These are phyloP conservation scores for Cyclotella baltica DNA, from an alignment of 108 stramenopile species.

Conservation along the genomic window DNA sequence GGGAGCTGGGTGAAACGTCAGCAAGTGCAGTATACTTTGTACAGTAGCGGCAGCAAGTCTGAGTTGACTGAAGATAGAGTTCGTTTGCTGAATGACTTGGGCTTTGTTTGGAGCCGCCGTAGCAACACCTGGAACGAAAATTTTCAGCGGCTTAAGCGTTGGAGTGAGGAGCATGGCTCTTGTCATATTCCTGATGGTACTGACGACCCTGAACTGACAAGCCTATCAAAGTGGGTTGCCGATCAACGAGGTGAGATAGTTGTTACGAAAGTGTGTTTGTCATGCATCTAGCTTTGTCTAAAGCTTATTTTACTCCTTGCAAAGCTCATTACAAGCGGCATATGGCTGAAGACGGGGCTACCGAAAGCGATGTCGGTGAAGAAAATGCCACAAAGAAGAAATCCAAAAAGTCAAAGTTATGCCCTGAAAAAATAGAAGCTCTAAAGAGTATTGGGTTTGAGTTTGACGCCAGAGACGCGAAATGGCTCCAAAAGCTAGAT, in stretches of 20 bases:
- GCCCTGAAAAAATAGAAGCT: constrained; percentile 34
- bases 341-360: constrained; percentile 25
- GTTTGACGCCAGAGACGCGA: constrained; percentile 49
- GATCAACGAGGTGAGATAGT: constrained; percentile 33
- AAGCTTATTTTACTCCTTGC: neutral
- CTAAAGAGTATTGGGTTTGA: constrained; percentile 43
- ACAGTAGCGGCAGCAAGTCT: constrained; percentile 32
- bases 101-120: constrained; percentile 48
- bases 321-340: constrained; percentile 40
- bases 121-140: constrained; percentile 50
- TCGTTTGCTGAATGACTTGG: constrained; percentile 37
- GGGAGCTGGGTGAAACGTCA: constrained; percentile 48
- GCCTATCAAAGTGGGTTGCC: constrained; percentile 46
- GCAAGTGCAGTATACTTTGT: constrained; percentile 48
- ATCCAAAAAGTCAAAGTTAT: constrained; percentile 40
- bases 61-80: constrained; percentile 49
- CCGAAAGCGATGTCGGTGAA: constrained; percentile 1
- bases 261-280: neutral
- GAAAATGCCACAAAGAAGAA: constrained; percentile 24
- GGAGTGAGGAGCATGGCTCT: constrained; percentile 36
- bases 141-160: constrained; percentile 39
- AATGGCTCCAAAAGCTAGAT: constrained; percentile 49
- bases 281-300: neutral
- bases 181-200: constrained; percentile 39
- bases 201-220: constrained; percentile 34